Base-by-base conservation (phyloP, 805 yeast species). In the Saccharomycopsis selenospora region DNA sequence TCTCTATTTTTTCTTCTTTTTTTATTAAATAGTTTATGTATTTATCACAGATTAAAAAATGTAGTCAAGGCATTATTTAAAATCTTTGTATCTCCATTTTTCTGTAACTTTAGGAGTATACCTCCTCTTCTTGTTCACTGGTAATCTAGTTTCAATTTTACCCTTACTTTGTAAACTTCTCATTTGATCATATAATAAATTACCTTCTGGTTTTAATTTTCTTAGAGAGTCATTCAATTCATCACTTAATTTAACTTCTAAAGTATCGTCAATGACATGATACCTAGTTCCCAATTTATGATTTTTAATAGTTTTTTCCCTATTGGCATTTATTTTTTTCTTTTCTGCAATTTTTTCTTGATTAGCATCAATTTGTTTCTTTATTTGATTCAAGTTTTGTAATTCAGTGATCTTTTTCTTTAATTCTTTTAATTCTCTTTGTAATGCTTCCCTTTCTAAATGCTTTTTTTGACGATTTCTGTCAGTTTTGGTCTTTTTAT, bases 61-160 rank as follows among this genome's bases (percentile, higher is more conserved):
- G n/a, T n/a, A n/a, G n/a, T n/a, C n/a, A n/a, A n/a, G 13, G n/a
- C 10, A 44, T 59, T 70, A 82, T 67, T 82, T 82, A 61, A 85
- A 86, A 67, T 91, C 95, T 69, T 91, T 91, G 68, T 85, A 86
- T 28, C 90, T 76, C 95, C 95, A 88, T 68, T 90, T 91, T 65
- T 91, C 96, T 26, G 95, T 85, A 53, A 84, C 67, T 71, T 84
- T 87, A 51, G 75, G 82, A 57, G 79, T 73, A 60, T 82, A 83
- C 62, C 77, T 82, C 61, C 83, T 77, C 63, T 71, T 77, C 63
- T 77, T 79, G 56, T 72, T 73, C 50, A 77, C 79, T 10, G 83
- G 86, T 30, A 81, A 75, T 67, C 97, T 79, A 4, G 95, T 72
- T 66, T 91, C 99, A 48, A 93, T 73, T 61, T 82, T 77, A 57